Base-by-base conservation (phyloP, 257 asterid species). In the Anisodus acutangulus region DNA sequence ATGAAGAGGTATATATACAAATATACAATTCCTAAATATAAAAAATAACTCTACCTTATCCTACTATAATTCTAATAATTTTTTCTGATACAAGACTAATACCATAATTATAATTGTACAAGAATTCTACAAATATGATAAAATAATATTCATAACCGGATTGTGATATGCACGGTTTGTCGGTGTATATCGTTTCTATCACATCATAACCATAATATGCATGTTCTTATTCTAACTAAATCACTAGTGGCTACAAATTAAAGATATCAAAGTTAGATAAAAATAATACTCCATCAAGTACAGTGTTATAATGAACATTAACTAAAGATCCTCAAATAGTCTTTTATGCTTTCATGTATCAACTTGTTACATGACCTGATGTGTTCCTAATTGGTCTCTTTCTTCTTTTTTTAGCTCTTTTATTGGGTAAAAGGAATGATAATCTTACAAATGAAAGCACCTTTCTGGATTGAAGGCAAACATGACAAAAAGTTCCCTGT, bases 211-310 rank as follows among this genome's bases (percentile, higher is more conserved):
- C 41, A 31, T 72, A 72, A 45, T 47, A 72, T 9, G 10, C 37
- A 9, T 19, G 80, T 9, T 47, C 80, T 47, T 45, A 45, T 45
- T 72, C 80, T 47, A n/a, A 72, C 10, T 39, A 45, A 22, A 47
- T 47, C 59, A 70, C 13, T n/a, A 9, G 80, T 72, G 80, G 80
- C 80, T 72, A 47, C 57, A 13, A 69, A 69, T 39, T 68, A 68
- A 68, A 71, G 41, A 71, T 71, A 58, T 37, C 58, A 71, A 70
- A 41, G 31, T n/a, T 41, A 43, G 31, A 69, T 69, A 39, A 69
- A 69, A 16, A 22, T 41, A 3, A 70, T 41, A 66, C 78, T 41
- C 45, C 45, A 41, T 41, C 10, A 69, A 71, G 79, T 22, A 0
- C 26, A 22, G 26, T 22, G 26, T 22, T 22, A 22, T 22, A 22